phyloP scores from a whole-genome alignment of 2,329 filamentous ascomycete species.

The Rasamsonia emersonii region DNA sequence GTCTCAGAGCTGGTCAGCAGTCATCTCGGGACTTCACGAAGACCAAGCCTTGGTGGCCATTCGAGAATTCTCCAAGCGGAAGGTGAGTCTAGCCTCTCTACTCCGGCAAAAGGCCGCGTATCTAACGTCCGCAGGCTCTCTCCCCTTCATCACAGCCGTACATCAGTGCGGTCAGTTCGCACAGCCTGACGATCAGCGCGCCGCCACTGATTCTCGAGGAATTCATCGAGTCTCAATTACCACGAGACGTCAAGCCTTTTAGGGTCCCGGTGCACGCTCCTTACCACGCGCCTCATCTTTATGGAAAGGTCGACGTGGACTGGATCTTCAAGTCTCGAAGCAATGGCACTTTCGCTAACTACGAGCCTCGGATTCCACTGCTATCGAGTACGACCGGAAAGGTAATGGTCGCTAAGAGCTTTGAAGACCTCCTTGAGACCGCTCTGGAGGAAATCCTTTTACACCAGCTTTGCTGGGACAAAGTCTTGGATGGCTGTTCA shows the following conservation, averaged over 20 bases:
- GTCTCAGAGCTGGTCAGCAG: slow-evolving; percentile 32
- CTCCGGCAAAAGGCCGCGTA: background rate
- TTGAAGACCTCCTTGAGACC: slow-evolving; percentile 23
- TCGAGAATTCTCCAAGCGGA: slow-evolving; percentile 14
- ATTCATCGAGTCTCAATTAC: slow-evolving; percentile 43
- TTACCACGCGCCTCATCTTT: slow-evolving; percentile 51
- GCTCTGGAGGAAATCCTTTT: slow-evolving; percentile 31
- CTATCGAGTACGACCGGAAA: slow-evolving; percentile 31
- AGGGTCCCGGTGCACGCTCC: slow-evolving; percentile 50
- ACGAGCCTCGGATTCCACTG: slow-evolving; percentile 25
- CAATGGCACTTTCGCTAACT: slow-evolving; percentile 17
- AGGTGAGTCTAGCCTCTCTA: slow-evolving; percentile 15
- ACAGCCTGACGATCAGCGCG: slow-evolving; percentile 52
- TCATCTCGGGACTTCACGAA: slow-evolving; percentile 31
- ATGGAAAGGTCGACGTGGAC: slow-evolving; percentile 42
- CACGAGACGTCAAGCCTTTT: slow-evolving; percentile 43
- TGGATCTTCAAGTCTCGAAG: slow-evolving; percentile 38
- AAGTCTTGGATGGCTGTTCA: slow-evolving; percentile 26
- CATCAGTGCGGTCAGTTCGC: slow-evolving; percentile 51
- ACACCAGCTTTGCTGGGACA: slow-evolving; percentile 34
- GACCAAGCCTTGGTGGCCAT: slow-evolving; percentile 19
- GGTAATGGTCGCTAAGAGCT: slow-evolving; percentile 18
- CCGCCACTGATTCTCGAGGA: slow-evolving; percentile 46
- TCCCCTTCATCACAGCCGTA: slow-evolving; percentile 46
- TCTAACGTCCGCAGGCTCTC: slow-evolving; percentile 29